Base-by-base conservation (phyloP, 202 grass and related monocot species). In the Setaria italica region DNA sequence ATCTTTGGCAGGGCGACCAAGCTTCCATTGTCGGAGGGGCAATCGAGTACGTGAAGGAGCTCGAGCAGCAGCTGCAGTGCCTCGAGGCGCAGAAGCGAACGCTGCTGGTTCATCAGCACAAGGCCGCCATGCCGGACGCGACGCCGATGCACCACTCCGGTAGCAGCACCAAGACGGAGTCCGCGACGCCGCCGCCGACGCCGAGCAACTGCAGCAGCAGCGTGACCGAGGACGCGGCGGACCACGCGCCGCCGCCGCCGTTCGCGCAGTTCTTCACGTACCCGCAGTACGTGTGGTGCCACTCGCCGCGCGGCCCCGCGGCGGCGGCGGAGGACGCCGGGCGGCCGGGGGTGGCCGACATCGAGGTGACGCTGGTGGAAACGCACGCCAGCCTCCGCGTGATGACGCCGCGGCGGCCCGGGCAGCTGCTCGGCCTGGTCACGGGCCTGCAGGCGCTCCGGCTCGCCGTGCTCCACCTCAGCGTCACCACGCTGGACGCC, bases 31-130 rank as follows among this genome's bases (percentile, higher is more conserved):
- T 99, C 1, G 96, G 96, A 46, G 96, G 93, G 0, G 96, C 96
- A 8, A 96, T 99, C 58, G 96, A 99, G 59, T 99, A 94, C 85
- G 92, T 99, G 14, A 99, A 96, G 91, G 91, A 96, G 85, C 90
- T 99, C 6, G 96, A 99, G 90, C 96, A 99, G 85, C 90, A 94
- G 79, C 75, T 94, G 0, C 96, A 99, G 79, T 99, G 85, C 1
- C 88, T 99, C 9, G 96, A 99, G 80, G 88, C 86, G 11, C 93
- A 92, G 73, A 94, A 99, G 82, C 90, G 91, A 25, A 69, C 56
- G 42, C 88, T 99, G 8, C 82, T 92, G 17, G 60, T 5, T 37
- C 73, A 79, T 2, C 80, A 73, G 1, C 72, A 48, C 50, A 78
- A 60, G 79, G 20, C 78, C 66, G 21, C 79, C 1, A 64, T 11